Evolutionary conservation across 805 yeast genomes (phyloP), one percentile per base, ranked within the genome.

Genomic region (Ogataea nitratoaversa): DNA sequence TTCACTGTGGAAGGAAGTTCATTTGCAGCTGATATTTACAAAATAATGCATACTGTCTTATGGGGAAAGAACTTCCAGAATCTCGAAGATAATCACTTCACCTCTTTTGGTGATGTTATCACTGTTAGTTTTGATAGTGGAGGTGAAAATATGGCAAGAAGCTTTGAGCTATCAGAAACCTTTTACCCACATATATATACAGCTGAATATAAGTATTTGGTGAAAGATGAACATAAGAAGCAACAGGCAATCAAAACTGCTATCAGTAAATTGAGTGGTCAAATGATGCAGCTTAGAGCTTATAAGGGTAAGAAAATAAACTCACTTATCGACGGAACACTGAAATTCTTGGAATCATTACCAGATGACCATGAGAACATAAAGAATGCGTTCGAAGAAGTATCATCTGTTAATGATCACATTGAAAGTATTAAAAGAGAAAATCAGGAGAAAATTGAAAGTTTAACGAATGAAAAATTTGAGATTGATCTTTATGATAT

Each of bases 141-240:
- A 16, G 62, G 60, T 3, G 59, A 57, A 11, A 47, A 46, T 3
- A 42, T 54, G n/a, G 50, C 57, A 9, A 49, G 51, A 1, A 49
- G 50, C 2, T 49, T 67, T 31, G 47, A 51, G 9, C 22, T 68
- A 13, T 49, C 52, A 2, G 62, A 60, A 18, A 38, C 38, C 16
- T 59, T 68, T 33, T 68, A 67, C 38, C 73, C 74, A 0, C 71
- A 70, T 39, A 51, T 70, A 2, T 70, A 62, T 43, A 52, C 68
- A 0, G 37, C 50, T 12, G 60, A 62, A 14, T 57, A 57, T 34
- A 44, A 53, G 14, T 37, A 49, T 18, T 28, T 56, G 8, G 44
- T 60, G 9, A 42, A 43, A 4, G 49, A 48, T 8, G 53, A 51
- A 18, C 41, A 49, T 16, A 41, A 45, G 8, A 19, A 54, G 6